A percentile compares a stretch with the other conserved stretches of the same genome.
Conservation (phyloP, 164 flowering plant genomes). For the Umbellularia californica region DNA sequence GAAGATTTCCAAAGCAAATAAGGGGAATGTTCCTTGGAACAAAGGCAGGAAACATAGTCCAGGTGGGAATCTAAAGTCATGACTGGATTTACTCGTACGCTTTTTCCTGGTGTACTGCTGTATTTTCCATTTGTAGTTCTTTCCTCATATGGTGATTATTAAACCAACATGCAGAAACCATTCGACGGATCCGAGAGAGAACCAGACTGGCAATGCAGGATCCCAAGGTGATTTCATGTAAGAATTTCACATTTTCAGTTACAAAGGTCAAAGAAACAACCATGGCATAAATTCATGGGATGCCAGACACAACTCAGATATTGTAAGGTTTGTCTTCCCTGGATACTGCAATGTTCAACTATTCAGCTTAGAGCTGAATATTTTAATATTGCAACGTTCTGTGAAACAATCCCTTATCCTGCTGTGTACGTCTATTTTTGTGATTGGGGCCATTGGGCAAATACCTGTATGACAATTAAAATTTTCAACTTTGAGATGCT, state of each 20-base stretch:
- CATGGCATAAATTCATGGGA: not conserved
- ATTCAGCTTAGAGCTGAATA: not conserved
- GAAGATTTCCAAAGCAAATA: constrained; percentile 90
- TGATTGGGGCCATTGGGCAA: not conserved
- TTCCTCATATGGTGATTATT: not conserved
- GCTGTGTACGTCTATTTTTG: not conserved
- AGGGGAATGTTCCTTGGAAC: constrained; percentile 93
- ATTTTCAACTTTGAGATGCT: not conserved
- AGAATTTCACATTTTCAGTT: constrained; percentile 24
- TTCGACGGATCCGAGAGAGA: constrained; percentile 44
- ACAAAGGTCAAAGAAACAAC: constrained; percentile 3
- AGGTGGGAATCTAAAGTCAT: constrained; percentile 38
- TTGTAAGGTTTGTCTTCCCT: not conserved
- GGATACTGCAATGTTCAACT: not conserved
- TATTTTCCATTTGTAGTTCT: not conserved
- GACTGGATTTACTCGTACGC: not conserved
- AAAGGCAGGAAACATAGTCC: constrained; percentile 92
- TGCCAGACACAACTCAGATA: not conserved
- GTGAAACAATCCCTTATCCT: not conserved
- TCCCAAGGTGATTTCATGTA: constrained; percentile 42
- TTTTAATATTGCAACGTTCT: not conserved
- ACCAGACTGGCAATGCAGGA: constrained; percentile 35
- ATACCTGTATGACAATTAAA: not conserved
- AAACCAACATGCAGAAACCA: constrained; percentile 61
- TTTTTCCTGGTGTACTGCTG: not conserved